Base-by-base conservation (phyloP, 768 basidiomycete species). In the Tricholomella constricta region DNA sequence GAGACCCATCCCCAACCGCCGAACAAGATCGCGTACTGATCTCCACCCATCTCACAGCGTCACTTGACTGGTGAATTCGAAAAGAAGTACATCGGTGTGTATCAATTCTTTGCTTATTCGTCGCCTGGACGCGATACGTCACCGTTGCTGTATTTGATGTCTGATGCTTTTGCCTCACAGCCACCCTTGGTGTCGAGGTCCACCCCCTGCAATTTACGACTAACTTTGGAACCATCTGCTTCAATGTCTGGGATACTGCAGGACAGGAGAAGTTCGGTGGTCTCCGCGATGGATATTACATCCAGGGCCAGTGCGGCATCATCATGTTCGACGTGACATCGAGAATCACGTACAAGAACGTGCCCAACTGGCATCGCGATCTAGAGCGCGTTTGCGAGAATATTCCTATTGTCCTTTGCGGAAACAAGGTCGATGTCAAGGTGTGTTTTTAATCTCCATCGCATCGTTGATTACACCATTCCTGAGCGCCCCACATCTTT, bases 241-340 rank as follows among this genome's bases (percentile, higher is more conserved):
- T 99, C 85, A 98, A 98, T 70, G 96, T 98, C 48, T 99, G 97
- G 97, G 97, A 99, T 72, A 99, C 97, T 27, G 97, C 97, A 49
- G 97, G 97, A 38, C 97, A 99, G 80, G 97, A 99, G 78, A 99
- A 98, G 79, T 99, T 99, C 62, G 97, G 96, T 78, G 95, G 94
- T 68, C 89, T 98, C 57, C 91, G 94, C 59, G 94, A 97, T 74
- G 94, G 95, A 41, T 94, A 93, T 74, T 93, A 93, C 75, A 93
- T 94, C 70, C 92, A 95, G 75, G 94, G 94, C 64, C 97, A 99
- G 74, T 98, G 94, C 68, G 97, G 97, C 64, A 98, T 99, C 81
- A 98, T 99, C 85, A 98, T 99, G 97, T 98, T 98, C 79, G 97
- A 94, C 66, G 96, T 98, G 59, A 98, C 97, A 54, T 97, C 97